A percentile compares a stretch with the other conserved stretches of the same genome.
Conservation (phyloP, 2,329 filamentous ascomycete genomes). For the Thyridium curvatum region DNA sequence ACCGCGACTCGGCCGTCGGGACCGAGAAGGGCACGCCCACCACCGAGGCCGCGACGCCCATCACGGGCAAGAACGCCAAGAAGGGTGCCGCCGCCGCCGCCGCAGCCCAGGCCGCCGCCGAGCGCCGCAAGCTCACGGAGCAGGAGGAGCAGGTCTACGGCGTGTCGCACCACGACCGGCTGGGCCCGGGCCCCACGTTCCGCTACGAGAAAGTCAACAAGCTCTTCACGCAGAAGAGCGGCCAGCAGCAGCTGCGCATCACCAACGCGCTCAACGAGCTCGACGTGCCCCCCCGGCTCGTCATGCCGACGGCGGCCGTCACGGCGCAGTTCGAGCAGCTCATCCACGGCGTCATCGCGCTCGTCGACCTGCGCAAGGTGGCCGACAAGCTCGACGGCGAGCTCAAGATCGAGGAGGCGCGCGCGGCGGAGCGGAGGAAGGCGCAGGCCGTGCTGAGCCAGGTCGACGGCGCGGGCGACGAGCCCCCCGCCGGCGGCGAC, state of each 20-base stretch:
- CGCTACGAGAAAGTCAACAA: conserved; percentile 78
- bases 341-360: conserved; percentile 57
- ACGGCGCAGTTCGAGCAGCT: conserved; percentile 67
- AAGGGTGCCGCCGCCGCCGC: conserved; percentile 33
- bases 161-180: conserved; percentile 76
- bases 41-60: conserved; percentile 16
- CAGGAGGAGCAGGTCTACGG: conserved; percentile 77
- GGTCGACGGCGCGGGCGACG: conserved; percentile 9
- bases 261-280: conserved; percentile 65
- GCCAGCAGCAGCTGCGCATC: conserved; percentile 70
- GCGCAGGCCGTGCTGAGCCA: conserved; percentile 11
- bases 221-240: conserved; percentile 69
- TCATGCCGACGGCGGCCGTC: conserved; percentile 69
- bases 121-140: conserved; percentile 65
- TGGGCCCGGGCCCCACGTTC: conserved; percentile 83
- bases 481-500: too few relatives aligned
- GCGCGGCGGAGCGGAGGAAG: conserved; percentile 48
- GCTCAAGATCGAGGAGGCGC: conserved; percentile 52
- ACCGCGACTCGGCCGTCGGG: conserved; percentile 39
- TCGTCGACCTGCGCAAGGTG: conserved; percentile 69
- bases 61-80: conserved; percentile 41
- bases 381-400: conserved; percentile 72
- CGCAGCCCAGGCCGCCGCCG: conserved; percentile 34
- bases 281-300: conserved; percentile 62
- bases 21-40: conserved; percentile 25